These are phyloP conservation scores for Colletotrichum paranaense DNA, from an alignment of 2,329 filamentous ascomycete genomes.

Conservation along the genomic window DNA sequence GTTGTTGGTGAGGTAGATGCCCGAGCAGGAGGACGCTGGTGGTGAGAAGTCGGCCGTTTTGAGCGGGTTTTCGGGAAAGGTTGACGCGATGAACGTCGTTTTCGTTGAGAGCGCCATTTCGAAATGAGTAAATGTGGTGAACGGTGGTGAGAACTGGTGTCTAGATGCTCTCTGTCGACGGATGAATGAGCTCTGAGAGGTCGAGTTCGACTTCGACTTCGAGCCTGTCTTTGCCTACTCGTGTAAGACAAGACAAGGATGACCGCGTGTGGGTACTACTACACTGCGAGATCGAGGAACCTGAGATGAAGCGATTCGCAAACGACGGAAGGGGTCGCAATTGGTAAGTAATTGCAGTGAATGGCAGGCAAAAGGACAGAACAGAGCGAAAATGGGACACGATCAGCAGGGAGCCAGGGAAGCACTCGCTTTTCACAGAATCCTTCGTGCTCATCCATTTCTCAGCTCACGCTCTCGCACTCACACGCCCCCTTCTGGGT, in stretches of 20 bases:
- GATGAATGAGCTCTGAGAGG: neutral
- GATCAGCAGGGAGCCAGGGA: neutral
- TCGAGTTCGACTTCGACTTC: neutral
- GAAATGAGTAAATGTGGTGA: neutral
- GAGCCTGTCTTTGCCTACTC: neutral
- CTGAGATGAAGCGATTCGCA: neutral
- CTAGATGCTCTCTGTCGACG: no score
- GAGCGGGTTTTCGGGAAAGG: conserved; percentile 36
- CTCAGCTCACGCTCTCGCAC: neutral
- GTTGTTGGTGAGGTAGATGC: conserved; percentile 33
- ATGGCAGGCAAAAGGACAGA: neutral
- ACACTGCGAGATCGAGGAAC: neutral
- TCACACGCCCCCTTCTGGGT: neutral
- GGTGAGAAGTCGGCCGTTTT: conserved; percentile 39
- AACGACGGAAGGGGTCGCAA: neutral
- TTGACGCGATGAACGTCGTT: conserved; percentile 30
- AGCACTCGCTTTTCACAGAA: neutral
- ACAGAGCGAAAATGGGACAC: neutral
- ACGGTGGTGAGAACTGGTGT: neutral
- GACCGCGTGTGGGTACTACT: neutral
- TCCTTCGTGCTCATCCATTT: neutral
- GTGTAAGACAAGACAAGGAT: neutral
- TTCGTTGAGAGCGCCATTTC: conserved; percentile 13
- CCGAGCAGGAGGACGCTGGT: conserved; percentile 32
- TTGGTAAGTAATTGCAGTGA: neutral